Base-by-base conservation (phyloP, 2,329 filamentous ascomycete species). In the Bipolaris cookei region DNA sequence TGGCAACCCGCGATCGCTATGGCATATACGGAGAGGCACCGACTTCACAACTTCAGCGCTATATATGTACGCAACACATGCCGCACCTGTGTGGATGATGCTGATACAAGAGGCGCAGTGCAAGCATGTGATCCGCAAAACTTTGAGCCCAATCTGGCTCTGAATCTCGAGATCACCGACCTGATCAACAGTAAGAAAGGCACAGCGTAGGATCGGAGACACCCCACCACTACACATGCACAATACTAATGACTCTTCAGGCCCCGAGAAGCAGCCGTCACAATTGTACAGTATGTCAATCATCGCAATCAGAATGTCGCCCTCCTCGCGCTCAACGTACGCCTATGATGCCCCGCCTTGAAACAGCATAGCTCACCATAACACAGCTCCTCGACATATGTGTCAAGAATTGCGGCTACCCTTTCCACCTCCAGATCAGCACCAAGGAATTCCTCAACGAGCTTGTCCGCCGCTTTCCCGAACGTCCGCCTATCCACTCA, bases 371-470 rank as follows among this genome's bases (percentile, higher is more conserved):
- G 61, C 69, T 76, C 51, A 76, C 74, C 50, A 45, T 42, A 2
- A 28, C 32, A 56, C 70, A 89, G 80, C 86, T 99, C 66, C 90
- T 99, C 74, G 95, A 99, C 77, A 98, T 98, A 63, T 98, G 95
- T 78, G 95, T 98, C 78, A 99, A 99, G 83, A 99, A 99, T 81
- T 99, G 95, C 84, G 95, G 95, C 69, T 99, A 99, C 76, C 93
- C 95, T 1, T 99, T 99, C 78, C 95, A 99, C 74, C 87, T 99
- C 56, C 95, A 99, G 79, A 97, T 99, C 75, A 93, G 91, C 78
- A 98, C 95, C 66, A 99, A 99, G 78, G 95, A 99, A 73, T 99
- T 99, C 70, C 87, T 99, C 69, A 99, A 99, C 79, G 95, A 99
- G 81, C 88, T 99, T 58, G 95, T 99, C 60, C 88, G 95, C 66